Conservation (phyloP, 352 stramenopile species). For the Phytophthora sojae region DNA sequence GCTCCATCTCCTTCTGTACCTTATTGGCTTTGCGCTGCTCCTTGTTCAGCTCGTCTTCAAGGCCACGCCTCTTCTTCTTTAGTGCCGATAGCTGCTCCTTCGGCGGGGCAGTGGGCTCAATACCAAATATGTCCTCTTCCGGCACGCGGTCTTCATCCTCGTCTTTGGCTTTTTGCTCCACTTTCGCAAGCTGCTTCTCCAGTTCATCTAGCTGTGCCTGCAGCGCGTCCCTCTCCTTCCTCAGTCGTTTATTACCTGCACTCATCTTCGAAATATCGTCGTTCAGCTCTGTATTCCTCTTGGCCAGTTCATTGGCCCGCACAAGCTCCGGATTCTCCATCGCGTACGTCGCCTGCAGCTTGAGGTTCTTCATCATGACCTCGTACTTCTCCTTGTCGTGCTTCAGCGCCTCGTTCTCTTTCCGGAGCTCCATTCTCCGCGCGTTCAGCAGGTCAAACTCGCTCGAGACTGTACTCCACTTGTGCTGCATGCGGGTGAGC, state of each 20-base stretch:
- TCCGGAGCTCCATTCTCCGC: conserved; percentile 64
- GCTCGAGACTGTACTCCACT: conserved; percentile 75
- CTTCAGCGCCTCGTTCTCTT: conserved; percentile 78
- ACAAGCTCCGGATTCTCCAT: conserved; percentile 86
- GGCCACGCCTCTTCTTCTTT: conserved; percentile 72
- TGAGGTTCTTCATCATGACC: conserved; percentile 86
- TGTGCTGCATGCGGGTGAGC: conserved; percentile 60
- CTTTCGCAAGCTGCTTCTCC: conserved; percentile 69
- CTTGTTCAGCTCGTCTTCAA: conserved; percentile 85
- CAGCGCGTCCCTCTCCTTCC: conserved; percentile 78
- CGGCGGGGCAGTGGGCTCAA: conserved; percentile 67
- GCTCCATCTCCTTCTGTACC: conserved; percentile 87
- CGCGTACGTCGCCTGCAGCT: conserved; percentile 70
- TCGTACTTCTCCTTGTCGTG: conserved; percentile 79
- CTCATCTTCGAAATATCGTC: conserved; percentile 89
- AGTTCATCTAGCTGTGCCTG: conserved; percentile 76
- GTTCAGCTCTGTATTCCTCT: conserved; percentile 77
- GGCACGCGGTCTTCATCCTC: conserved; percentile 67
- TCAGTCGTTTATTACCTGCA: conserved; percentile 82
- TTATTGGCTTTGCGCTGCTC: conserved; percentile 78
- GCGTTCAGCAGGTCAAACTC: conserved; percentile 77
- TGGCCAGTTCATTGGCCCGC: conserved; percentile 75
- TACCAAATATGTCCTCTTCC: conserved; percentile 81
- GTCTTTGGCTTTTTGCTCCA: conserved; percentile 52
- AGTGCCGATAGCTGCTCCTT: conserved; percentile 65